Evolutionary conservation across 768 basidiomycete species (phyloP), one percentile per base, ranked within the genome.

Genomic region (Tricholoma matsutake): DNA sequence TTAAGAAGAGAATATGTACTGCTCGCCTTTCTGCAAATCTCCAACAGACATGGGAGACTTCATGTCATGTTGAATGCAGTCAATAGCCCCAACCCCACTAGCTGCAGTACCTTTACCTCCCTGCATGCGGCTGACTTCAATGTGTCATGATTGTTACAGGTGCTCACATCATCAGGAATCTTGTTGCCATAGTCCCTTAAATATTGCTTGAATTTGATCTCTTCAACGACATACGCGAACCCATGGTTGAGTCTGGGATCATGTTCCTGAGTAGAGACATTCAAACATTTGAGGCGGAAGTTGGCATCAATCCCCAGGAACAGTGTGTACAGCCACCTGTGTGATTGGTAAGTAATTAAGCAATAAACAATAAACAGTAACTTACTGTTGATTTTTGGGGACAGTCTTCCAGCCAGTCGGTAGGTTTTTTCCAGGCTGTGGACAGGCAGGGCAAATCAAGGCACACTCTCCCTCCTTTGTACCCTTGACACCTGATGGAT

Each of bases 391-490:
- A 28, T 31, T 37, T 13, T 61, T 54, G 2, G 64, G 60, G 1
- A 34, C 63, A 16, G 43, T 13, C 14, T 59, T 37, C 73, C 69
- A 72, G 11, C 62, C 63, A 4, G 22, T 22, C 3, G 64, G 69
- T 7, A 73, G 34, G 56, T 74, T 73, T 22, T 62, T 68, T 25
- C 22, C 22, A 25, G 22, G 22, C 1, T 25, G 22, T 25, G 22
- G 22, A 25, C 22, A 25, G 22, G 67, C 67, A 10, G 68, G 69
- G 51, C 73, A 75, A 28, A 64, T 14, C 4, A 74, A 56, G 1
- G 70, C 72, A 20, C 64, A 63, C 39, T 70, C 65, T 0, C 70
- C 67, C 1, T 22, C 18, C 41, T 61, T 31, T 1, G 67, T 71
- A 4, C 16, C 59, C 2, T 29, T 35, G 7, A 67, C 54, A 13